Evolutionary conservation across 192 early-diverging fungal genomes (phyloP), one percentile per base, ranked within the genome.

Genomic region (Phycomyces blakesleeanus): DNA sequence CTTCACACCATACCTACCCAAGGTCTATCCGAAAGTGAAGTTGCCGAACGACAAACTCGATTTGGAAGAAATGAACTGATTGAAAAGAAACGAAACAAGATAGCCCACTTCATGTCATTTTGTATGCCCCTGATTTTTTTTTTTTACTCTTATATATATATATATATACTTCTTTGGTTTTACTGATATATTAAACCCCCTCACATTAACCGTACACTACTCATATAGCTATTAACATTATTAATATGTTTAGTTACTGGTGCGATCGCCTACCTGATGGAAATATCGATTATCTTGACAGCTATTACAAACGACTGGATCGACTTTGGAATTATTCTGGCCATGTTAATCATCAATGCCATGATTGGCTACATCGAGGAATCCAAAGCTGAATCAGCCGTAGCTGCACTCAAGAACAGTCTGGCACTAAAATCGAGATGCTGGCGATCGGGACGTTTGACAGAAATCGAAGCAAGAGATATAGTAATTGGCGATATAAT

Each of bases 401-500:
- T 91, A 22, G 87, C 85, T 38, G 83, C 89, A 6, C 75, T 91
- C 41, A 87, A 89, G 57, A 81, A 83, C 60, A 88, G 83, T 14
- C 79, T 91, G 25, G 89, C 89, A n/a, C 77, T 84, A 42, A 84
- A 82, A 29, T 74, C 81, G 7, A 76, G 83, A 50, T 75, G 73
- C 52, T 87, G 83, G 81, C 78, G 89, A 47, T 75, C 85, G 50
- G 81, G 81, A 9, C 51, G 71, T 15, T 63, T 83, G 21, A 50
- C 58, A 24, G 80, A 86, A 52, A 63, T 86, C 40, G 72, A 82
- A 37, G 76, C 80, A 2, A 61, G 63, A 6, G 69, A 71, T 20
- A 62, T 91, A 26, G 88, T 89, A 2, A 83, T 88, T 53, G 89
- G 89, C n/a, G 89, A 91, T 57, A 63, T 91, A 26, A 83, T 91